Evolutionary conservation across 2,329 filamentous ascomycete genomes (phyloP).

Genomic region (Byssothecium circinans): DNA sequence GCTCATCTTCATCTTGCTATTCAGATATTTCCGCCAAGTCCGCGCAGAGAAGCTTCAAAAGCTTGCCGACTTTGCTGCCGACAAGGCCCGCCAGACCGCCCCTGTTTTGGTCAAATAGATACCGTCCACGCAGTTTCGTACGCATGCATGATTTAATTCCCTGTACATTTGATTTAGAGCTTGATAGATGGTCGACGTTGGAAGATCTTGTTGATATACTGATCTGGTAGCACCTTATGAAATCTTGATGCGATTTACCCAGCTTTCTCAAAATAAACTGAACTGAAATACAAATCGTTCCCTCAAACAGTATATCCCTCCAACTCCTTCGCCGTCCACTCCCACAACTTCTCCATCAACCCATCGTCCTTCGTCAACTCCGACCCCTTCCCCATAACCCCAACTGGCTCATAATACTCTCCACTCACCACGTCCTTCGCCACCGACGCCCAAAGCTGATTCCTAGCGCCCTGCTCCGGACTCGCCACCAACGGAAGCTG

Average conservation of each 20-base stretch:
- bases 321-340: conserved; percentile 13
- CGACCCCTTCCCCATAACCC: background rate
- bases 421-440: conserved; percentile 3
- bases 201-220: background rate
- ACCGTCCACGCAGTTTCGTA: background rate
- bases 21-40: conserved; percentile 76
- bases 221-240: background rate
- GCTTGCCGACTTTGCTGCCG: conserved; percentile 64
- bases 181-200: conserved; percentile 5
- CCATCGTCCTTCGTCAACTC: conserved; percentile 1
- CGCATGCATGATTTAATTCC: background rate
- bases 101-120: conserved; percentile 38
- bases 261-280: background rate
- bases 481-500: background rate
- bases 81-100: conserved; percentile 48
- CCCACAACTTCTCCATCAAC: conserved; percentile 9
- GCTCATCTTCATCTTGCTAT: conserved; percentile 79
- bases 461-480: conserved; percentile 8
- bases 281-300: no score
- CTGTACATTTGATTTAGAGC: conserved; percentile 9
- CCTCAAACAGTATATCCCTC: background rate
- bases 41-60: conserved; percentile 70
- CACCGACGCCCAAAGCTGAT: conserved; percentile 13
- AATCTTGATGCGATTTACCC: background rate
- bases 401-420: conserved; percentile 13